Conservation (phyloP, 352 stramenopile species). For the Phytophthora meadii region DNA sequence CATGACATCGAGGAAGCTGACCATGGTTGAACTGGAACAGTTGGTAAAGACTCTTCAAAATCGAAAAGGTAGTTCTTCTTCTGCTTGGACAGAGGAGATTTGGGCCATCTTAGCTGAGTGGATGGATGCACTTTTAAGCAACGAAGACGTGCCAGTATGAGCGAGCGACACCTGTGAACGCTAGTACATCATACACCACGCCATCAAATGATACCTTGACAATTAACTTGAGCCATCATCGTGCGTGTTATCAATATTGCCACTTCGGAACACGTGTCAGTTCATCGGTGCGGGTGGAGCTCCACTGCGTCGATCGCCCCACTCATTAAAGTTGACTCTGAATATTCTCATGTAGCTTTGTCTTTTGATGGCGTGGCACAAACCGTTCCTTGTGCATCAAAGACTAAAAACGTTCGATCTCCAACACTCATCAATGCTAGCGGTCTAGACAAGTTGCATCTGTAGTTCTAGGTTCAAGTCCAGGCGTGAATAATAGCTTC, state of each 20-base stretch:
- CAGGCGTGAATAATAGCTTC: background rate
- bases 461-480: constrained; percentile 4
- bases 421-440: background rate
- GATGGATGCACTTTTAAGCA: background rate
- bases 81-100: background rate
- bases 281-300: background rate
- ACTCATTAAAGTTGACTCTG: constrained; percentile 3
- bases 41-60: constrained; percentile 1
- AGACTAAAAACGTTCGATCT: background rate
- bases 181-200: background rate
- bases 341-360: background rate
- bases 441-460: background rate
- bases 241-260: background rate
- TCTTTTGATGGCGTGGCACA: constrained; percentile 1
- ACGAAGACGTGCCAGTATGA: background rate
- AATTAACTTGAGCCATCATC: background rate
- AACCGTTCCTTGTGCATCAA: background rate
- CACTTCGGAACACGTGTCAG: constrained; percentile 1
- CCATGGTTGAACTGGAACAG: constrained; percentile 1
- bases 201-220: background rate
- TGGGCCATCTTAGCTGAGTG: constrained; percentile 3
- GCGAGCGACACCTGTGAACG: background rate
- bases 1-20: constrained; percentile 15
- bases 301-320: background rate
- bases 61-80: background rate